A percentile compares a stretch with the other conserved stretches of the same genome.
Conservation (phyloP, 257 asterid species). For the Anisodus tanguticus region DNA sequence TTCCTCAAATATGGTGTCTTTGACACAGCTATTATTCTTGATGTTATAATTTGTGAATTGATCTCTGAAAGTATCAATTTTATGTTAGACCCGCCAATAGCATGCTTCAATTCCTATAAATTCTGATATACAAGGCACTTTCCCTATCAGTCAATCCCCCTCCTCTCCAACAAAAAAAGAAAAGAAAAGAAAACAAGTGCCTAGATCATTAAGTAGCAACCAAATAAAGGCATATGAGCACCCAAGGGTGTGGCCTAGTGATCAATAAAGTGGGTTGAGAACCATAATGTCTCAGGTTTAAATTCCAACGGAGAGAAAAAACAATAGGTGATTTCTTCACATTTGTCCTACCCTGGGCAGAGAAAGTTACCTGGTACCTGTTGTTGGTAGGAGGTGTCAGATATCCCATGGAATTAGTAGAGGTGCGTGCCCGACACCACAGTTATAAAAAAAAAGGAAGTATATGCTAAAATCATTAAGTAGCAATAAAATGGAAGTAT, state of each 20-base stretch:
- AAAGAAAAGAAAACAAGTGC: not conserved
- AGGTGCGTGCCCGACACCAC: no score
- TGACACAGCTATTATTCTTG: constrained; percentile 69
- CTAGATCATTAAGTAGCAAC: not conserved
- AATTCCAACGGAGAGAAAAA: no score
- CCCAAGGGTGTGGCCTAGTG: no score
- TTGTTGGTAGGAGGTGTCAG: no score
- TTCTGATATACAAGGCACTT: not conserved
- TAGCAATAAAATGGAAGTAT: not conserved
- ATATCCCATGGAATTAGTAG: no score
- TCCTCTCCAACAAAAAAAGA: not conserved
- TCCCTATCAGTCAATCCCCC: not conserved
- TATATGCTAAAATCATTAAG: not conserved
- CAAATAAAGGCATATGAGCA: no score
- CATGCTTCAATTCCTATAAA: not conserved
- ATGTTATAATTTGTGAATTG: not conserved
- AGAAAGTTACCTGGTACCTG: no score
- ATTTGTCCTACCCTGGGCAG: no score
- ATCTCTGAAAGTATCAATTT: not conserved
- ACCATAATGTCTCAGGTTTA: no score
- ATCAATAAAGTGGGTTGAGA: no score
- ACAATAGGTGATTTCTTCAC: no score
- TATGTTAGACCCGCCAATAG: not conserved
- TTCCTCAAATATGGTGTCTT: constrained; percentile 61
- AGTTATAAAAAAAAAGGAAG: no score